Base-by-base conservation (phyloP, 176 grass and related monocot genomes). In the Triticum dicoccoides region DNA sequence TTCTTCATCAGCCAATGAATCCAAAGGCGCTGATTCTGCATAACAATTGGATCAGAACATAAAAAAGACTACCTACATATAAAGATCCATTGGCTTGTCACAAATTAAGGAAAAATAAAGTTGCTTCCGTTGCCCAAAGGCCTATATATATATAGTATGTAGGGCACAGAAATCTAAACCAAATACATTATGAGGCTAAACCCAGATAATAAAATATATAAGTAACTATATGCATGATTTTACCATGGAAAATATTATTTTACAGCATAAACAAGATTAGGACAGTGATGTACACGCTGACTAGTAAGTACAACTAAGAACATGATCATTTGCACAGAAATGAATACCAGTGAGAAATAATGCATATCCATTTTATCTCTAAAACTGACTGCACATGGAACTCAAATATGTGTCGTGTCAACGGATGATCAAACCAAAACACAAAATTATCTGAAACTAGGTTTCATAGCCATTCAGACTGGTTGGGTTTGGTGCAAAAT, bases 1-100 rank as follows among this genome's bases (percentile, higher is more conserved):
- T 85, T 84, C 88, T 65, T 96, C 87, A 80, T 64, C 64, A 35
- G 89, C 90, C 47, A 86, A 30, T 11, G 72, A 90, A 15, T 85
- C 79, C 56, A 93, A 65, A 2, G 90, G 85, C 66, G 71, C 70
- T 77, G 87, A 94, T 89, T 88, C 92, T 94, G 87, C 70, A 92
- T 86, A 84, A 83, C 24, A 80, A 59, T 18, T 7, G 21, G n/a
- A 63, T 79, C 18, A 87, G 38, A 73, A 80, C 14, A 81, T 33
- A 42, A 32, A 71, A 71, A 65, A 54, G 9, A 89, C 35, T 13
- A 72, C 49, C 5, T 78, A 86, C 37, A 30, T 29, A 69, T 64
- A 85, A 69, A 76, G 7, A 81, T 17, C 8, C 13, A 74, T 67
- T 69, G 68, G 65, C 61, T 39, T 47, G 37, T 84, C 61, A 86